Evolutionary conservation across 176 grass and related monocot genomes (phyloP), one percentile per base, ranked within the genome.

Genomic region (Rhynchospora pubera): DNA sequence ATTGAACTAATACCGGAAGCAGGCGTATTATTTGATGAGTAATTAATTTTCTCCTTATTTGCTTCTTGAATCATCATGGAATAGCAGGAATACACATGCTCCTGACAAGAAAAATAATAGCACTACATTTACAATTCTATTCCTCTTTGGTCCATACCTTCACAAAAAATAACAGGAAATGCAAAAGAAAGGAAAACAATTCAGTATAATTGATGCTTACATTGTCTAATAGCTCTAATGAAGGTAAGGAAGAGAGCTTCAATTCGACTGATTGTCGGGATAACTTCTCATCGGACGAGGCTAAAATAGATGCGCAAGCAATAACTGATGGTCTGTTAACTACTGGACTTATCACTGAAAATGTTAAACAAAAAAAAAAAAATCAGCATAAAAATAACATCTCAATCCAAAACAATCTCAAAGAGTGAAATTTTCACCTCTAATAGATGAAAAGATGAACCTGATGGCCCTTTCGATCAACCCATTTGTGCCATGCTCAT

Each of bases 21-120:
- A 59, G 32, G 14, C 24, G 42, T 79, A 62, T 87, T 91, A 80
- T 87, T 91, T 57, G 81, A 67, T 79, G 83, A 21, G 79, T 82
- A 83, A 86, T 84, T 80, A 84, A 89, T 89, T 71, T 69, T 79
- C 57, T 82, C 69, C 51, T 78, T 80, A 80, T 67, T 83, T 86
- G 91, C 85, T 73, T 85, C 91, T 48, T 84, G 92, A 59, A 91
- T 86, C 91, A 99, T 93, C 76, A 85, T 72, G 48, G 60, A 93
- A 85, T 93, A 99, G 93, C 96, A 99, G 69, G 96, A 95, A 85
- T 82, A 99, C 79, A 99, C 96, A 86, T 90, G 85, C 14, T 70
- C 91, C 96, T 99, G 90, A 67, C 77, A 89, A 85, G 46, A 85
- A 58, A 39, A 86, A 86, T 10, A 87, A 85, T 71, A 79, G 80